phyloP scores from a whole-genome alignment of 371 early-diverging fungal species.

The Rhizopus delemar region DNA sequence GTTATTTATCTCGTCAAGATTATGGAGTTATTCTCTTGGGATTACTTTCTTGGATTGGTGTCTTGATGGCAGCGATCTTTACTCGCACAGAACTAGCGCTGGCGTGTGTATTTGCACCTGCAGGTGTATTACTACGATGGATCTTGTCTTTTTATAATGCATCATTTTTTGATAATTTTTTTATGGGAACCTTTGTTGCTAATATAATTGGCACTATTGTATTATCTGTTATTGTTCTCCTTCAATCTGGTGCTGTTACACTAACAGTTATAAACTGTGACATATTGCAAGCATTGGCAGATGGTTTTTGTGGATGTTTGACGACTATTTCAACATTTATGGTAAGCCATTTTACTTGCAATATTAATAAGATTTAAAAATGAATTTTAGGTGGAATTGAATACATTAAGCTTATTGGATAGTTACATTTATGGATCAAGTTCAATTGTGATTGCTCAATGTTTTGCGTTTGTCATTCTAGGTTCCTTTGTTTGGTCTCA shows the following conservation, averaged over 20 bases:
- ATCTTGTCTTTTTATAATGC: conserved; percentile 59
- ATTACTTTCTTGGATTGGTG: conserved; percentile 42
- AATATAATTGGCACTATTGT: conserved; percentile 64
- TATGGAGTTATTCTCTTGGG: conserved; percentile 23
- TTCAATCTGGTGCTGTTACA: conserved; percentile 34
- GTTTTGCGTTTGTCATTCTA: conserved; percentile 52
- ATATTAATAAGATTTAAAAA: background rate
- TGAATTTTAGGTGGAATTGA: conserved; percentile 46
- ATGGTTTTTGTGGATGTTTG: conserved; percentile 76
- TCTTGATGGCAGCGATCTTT: conserved; percentile 41
- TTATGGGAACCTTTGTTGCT: conserved; percentile 69
- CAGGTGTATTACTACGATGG: conserved; percentile 72
- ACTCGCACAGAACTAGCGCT: conserved; percentile 42
- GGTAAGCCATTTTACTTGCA: conserved; percentile 27
- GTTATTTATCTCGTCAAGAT: conserved; percentile 20
- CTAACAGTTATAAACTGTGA: conserved; percentile 42
- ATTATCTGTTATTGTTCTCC: conserved; percentile 54
- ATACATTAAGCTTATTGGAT: conserved; percentile 31
- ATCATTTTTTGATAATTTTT: conserved; percentile 32
- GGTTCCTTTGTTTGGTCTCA: conserved; percentile 60
- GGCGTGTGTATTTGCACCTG: conserved; percentile 59
- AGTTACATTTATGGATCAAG: conserved; percentile 50
- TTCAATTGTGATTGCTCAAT: conserved; percentile 51
- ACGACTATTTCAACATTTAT: conserved; percentile 78
- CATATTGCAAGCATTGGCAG: conserved; percentile 54